Conservation (phyloP, 2,329 filamentous ascomycete genomes). For the Chalaropsis thielavioides region DNA sequence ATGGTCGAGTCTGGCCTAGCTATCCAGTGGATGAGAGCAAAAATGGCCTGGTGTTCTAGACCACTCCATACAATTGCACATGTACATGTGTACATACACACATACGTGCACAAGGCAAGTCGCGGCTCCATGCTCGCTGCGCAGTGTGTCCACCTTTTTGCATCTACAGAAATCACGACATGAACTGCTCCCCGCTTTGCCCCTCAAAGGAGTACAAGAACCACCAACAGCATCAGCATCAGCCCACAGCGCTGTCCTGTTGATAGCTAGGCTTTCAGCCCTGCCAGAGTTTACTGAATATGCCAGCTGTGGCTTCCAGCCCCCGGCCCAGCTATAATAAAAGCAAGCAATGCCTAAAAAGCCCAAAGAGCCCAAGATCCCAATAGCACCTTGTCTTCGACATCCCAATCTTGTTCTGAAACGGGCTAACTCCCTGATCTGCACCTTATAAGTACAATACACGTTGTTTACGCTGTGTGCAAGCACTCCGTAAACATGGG, state of each 20-base stretch:
- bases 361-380: background rate
- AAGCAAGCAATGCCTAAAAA: too few relatives aligned
- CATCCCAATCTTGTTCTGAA: background rate
- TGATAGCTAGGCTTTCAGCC: background rate
- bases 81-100: background rate
- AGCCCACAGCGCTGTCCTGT: background rate
- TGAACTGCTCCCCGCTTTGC: background rate
- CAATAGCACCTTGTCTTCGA: background rate
- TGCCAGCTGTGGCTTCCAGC: background rate
- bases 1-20: background rate
- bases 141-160: too few relatives aligned
- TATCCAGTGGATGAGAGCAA: background rate
- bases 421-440: conserved; percentile 3
- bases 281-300: background rate
- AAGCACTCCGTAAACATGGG: background rate
- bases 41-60: background rate
- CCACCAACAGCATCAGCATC: background rate
- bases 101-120: too few relatives aligned
- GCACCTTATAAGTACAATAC: background rate
- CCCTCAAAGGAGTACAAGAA: background rate
- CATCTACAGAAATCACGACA: background rate
- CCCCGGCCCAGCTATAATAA: background rate
- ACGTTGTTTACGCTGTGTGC: background rate
- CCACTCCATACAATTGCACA: background rate
- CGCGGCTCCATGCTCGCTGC: too few relatives aligned